These are phyloP conservation scores for Penicillium sp. DNA, from an alignment of 2,329 filamentous ascomycete genomes.

Conservation along the genomic window DNA sequence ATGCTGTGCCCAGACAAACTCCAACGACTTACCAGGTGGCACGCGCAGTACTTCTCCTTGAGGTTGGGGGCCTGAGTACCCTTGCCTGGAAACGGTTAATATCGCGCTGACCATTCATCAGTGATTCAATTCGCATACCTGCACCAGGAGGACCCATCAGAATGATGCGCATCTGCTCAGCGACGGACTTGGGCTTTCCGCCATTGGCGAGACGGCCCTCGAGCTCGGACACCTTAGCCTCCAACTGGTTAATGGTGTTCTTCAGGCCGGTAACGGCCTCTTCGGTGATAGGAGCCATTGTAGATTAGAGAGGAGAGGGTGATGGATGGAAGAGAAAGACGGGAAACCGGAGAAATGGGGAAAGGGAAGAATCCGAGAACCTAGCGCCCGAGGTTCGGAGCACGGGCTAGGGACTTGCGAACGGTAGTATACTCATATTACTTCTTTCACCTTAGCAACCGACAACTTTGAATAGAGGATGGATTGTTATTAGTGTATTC, in stretches of 20 bases:
- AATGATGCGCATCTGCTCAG: constrained; percentile 85
- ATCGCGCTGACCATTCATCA: background rate
- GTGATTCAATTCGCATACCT: constrained; percentile 57
- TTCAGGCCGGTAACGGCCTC: constrained; percentile 79
- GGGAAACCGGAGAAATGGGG: constrained; percentile 23
- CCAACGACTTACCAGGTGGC: constrained; percentile 76
- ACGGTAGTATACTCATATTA: no score
- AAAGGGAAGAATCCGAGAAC: constrained; percentile 31
- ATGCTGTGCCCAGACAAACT: background rate
- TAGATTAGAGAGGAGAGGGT: constrained; percentile 30
- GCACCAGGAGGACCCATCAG: constrained; percentile 96
- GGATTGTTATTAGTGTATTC: no score
- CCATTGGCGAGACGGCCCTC: constrained; percentile 67
- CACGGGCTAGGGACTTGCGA: background rate
- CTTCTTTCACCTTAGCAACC: no score
- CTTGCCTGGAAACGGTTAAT: constrained; percentile 68
- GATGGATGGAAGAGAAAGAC: constrained; percentile 19
- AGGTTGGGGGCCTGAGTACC: constrained; percentile 97
- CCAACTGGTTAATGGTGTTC: constrained; percentile 78
- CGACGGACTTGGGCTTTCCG: constrained; percentile 51
- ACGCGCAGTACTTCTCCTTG: constrained; percentile 97
- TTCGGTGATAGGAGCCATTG: constrained; percentile 88
- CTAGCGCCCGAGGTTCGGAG: constrained; percentile 37
- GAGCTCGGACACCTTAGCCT: constrained; percentile 81
- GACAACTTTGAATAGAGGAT: no score